A percentile compares a stretch with the other conserved stretches of the same genome.
Conservation (phyloP, 805 yeast species). For the Kazachstania viticola region DNA sequence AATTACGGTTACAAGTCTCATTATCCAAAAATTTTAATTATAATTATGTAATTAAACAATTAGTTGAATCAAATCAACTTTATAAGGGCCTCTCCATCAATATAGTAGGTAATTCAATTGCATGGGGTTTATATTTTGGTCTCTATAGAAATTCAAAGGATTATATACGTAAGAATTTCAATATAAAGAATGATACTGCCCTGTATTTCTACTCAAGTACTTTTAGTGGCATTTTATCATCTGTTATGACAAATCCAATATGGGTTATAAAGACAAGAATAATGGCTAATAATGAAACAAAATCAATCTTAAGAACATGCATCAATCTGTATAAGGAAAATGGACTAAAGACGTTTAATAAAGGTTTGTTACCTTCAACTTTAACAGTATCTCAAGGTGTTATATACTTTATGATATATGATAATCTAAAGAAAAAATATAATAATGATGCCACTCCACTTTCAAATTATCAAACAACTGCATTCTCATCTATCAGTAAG, state of each 20-base stretch:
- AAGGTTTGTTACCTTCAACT: constrained; percentile 63
- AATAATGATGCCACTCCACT: constrained; percentile 14
- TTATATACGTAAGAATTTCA: constrained; percentile 11
- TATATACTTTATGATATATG: constrained; percentile 77
- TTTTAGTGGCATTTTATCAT: constrained; percentile 64
- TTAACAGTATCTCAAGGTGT: constrained; percentile 85
- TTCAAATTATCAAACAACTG: constrained; percentile 45
- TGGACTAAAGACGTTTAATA: constrained; percentile 55
- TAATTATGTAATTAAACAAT: neutral
- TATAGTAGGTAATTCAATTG: constrained; percentile 67
- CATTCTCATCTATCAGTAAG: constrained; percentile 59
- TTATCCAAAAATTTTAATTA: neutral
- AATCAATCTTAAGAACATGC: constrained; percentile 32
- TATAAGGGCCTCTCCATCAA: constrained; percentile 79
- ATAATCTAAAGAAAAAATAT: constrained; percentile 44
- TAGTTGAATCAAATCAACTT: constrained; percentile 6
- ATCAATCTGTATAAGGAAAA: constrained; percentile 34
- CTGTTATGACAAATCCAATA: constrained; percentile 76
- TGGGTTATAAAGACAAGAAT: constrained; percentile 94
- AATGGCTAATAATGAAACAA: constrained; percentile 35
- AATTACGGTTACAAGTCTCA: constrained; percentile 65
- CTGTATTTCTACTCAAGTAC: constrained; percentile 46
- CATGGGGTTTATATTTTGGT: constrained; percentile 85
- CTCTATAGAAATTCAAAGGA: constrained; percentile 57
- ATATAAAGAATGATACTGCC: constrained; percentile 17